Conservation (phyloP, 257 asterid genomes). For the Solanum paucissectum region DNA sequence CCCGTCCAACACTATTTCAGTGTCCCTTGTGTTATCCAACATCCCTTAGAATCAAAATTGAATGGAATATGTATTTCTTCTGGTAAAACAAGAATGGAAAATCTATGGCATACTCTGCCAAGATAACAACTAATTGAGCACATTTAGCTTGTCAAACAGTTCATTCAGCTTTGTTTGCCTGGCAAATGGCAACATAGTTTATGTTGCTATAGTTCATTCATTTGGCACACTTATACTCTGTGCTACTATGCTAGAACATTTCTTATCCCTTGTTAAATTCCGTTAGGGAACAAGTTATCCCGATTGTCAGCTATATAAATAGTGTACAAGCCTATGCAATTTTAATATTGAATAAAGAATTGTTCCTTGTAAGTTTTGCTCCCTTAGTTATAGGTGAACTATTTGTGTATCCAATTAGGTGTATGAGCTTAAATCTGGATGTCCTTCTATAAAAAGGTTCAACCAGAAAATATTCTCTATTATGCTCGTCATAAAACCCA, state of each 20-base stretch:
- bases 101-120: not conserved
- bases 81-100: not conserved
- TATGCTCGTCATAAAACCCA: not conserved
- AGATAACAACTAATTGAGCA: not conserved
- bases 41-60: not conserved
- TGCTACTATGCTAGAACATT: not conserved
- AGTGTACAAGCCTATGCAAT: not conserved
- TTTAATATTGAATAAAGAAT: not conserved
- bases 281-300: not conserved
- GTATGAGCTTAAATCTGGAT: not conserved
- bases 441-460: not conserved
- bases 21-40: not conserved
- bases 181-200: not conserved
- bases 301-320: not conserved
- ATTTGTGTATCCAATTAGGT: not conserved
- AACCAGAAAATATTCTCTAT: not conserved
- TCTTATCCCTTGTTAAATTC: not conserved
- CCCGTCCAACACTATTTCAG: not conserved
- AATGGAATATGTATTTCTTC: not conserved
- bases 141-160: not conserved
- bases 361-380: not conserved
- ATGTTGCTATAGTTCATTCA: not conserved
- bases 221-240: not conserved
- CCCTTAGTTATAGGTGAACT: not conserved
- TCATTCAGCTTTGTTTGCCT: not conserved